phyloP scores from a whole-genome alignment of 2,329 filamentous ascomycete species.

The Decorospora gaudefroyi region DNA sequence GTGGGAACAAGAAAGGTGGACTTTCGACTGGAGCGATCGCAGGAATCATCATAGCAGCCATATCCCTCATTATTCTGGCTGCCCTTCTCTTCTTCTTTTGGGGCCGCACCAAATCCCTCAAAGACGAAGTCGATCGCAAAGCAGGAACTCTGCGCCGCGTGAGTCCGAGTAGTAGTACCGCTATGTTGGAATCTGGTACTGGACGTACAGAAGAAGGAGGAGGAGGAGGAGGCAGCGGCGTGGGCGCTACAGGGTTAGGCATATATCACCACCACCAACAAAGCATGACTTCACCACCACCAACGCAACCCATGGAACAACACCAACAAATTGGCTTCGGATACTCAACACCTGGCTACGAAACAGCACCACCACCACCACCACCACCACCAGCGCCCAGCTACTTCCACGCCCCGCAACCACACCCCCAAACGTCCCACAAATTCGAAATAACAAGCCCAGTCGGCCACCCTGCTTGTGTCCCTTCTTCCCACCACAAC shows the following conservation, averaged over 20 bases:
- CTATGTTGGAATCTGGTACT: slow-evolving; percentile 4
- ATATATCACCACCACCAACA: slow-evolving; percentile 5
- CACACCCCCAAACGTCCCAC: not conserved
- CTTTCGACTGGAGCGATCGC: slow-evolving; percentile 49
- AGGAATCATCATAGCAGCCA: slow-evolving; percentile 63
- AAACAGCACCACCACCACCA: not conserved
- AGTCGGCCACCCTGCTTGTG: slow-evolving; percentile 2
- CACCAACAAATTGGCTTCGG: too few relatives aligned
- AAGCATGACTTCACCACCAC: not conserved
- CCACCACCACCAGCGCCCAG: not conserved
- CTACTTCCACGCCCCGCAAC: not conserved
- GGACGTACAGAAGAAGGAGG: not conserved
- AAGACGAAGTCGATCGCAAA: slow-evolving; percentile 32
- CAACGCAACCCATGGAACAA: too few relatives aligned
- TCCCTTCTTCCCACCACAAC: not conserved
- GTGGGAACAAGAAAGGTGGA: slow-evolving; percentile 4
- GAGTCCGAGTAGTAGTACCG: not conserved
- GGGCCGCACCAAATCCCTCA: slow-evolving; percentile 27
- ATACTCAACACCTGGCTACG: not conserved
- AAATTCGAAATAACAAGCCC: slow-evolving; percentile 7
- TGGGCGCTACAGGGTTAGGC: too few relatives aligned
- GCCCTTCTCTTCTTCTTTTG: slow-evolving; percentile 38
- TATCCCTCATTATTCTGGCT: slow-evolving; percentile 25
- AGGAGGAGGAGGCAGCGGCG: not conserved
- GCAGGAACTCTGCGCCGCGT: slow-evolving; percentile 13